A percentile compares a stretch with the other conserved stretches of the same genome.
phyloP scores from a whole-genome alignment of 352 stramenopile species.

The Phytophthora chlamydospora region DNA sequence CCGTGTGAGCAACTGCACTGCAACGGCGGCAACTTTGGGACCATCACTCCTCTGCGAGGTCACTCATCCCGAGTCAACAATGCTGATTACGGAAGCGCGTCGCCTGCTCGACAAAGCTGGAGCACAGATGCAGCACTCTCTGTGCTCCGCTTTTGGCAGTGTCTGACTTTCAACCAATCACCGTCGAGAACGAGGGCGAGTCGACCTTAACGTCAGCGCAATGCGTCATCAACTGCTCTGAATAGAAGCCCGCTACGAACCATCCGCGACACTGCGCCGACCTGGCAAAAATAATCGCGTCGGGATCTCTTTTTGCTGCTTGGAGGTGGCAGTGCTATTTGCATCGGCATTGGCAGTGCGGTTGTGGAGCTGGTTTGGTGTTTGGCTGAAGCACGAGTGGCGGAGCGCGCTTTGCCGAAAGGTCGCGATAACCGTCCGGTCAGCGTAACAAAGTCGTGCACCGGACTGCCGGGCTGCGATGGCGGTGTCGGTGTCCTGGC shows the following conservation, averaged over 20 bases:
- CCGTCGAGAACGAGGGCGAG: not conserved
- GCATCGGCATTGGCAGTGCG: not conserved
- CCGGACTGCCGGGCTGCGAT: not conserved
- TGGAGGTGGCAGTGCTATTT: not conserved
- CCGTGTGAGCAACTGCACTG: not conserved
- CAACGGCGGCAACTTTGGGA: constrained; percentile 8
- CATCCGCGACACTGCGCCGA: not conserved
- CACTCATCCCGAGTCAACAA: constrained; percentile 11
- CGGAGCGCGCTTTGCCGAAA: constrained; percentile 14
- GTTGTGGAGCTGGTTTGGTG: not conserved
- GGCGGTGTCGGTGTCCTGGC: too few relatives aligned
- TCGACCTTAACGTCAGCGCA: constrained; percentile 20
- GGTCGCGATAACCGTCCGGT: constrained; percentile 22
- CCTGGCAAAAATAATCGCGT: constrained; percentile 12
- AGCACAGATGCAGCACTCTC: not conserved
- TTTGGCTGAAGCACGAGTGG: constrained; percentile 9
- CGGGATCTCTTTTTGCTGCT: not conserved
- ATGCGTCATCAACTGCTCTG: constrained; percentile 34
- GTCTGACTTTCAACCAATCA: constrained; percentile 22
- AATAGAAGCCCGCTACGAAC: constrained; percentile 22
- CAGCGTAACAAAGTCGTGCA: constrained; percentile 17
- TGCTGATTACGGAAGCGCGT: constrained; percentile 21
- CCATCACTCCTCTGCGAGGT: constrained; percentile 9
- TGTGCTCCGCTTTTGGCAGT: constrained; percentile 7
- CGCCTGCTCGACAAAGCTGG: not conserved